A percentile compares a stretch with the other conserved stretches of the same genome.
Evolutionary conservation across 805 yeast genomes (phyloP).

Genomic region (Lachancea lanzarotensis): DNA sequence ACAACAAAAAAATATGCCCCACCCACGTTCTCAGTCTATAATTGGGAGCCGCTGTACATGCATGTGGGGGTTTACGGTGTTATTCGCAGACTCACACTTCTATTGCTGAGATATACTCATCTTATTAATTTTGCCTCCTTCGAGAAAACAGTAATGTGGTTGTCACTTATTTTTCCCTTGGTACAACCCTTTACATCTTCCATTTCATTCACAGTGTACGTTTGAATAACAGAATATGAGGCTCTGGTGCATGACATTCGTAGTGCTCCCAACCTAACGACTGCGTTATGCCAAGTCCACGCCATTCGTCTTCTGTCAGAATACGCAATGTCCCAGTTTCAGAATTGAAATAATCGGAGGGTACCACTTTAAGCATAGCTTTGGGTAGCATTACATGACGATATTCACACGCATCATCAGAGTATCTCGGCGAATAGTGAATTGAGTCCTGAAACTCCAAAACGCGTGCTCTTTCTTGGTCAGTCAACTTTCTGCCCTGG

Average conservation of each 20-base stretch:
- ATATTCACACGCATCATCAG: constrained; percentile 88
- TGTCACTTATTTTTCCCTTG: not conserved
- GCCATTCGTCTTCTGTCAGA: constrained; percentile 93
- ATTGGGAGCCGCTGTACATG: too few species aligned
- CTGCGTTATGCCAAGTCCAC: constrained; percentile 96
- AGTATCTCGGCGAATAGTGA: constrained; percentile 86
- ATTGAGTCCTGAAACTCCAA: constrained; percentile 89
- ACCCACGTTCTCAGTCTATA: too few species aligned
- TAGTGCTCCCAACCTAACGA: constrained; percentile 97
- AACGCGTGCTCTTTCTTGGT: constrained; percentile 76
- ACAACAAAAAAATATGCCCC: too few species aligned
- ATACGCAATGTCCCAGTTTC: constrained; percentile 93
- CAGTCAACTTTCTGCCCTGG: constrained; percentile 62
- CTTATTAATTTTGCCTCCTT: too few species aligned
- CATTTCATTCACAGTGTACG: constrained; percentile 43
- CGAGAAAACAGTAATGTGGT: too few species aligned
- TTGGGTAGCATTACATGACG: constrained; percentile 97
- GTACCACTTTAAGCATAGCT: constrained; percentile 88
- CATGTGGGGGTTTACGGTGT: too few species aligned
- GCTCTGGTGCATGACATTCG: constrained; percentile 98
- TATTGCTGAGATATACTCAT: too few species aligned
- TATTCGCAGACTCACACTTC: too few species aligned
- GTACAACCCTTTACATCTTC: not conserved
- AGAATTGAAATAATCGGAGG: constrained; percentile 86
- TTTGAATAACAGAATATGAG: constrained; percentile 86